Base-by-base conservation (phyloP, 2,329 filamentous ascomycete genomes). In the Arachnomyces sp. region DNA sequence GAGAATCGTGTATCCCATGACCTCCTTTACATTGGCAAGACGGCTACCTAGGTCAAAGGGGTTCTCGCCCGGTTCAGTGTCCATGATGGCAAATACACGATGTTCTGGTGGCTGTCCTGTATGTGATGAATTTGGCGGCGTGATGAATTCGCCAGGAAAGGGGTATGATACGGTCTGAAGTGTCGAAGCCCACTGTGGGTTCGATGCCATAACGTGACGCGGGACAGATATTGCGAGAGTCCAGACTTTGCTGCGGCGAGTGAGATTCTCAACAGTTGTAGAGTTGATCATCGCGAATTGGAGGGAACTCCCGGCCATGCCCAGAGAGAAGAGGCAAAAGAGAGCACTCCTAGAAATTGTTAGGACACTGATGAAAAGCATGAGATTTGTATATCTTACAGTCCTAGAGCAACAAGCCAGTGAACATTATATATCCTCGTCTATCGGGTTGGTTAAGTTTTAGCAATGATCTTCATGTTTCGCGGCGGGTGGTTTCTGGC, bases 201-300 rank as follows among this genome's bases (percentile, higher is more conserved):
- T 65, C 1, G 66, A 30, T 57, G 50, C 62, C 13, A 56, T 50
- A 31, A 53, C 48, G 34, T 57, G 53, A 4, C 64, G 65, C 13
- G 80, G 81, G 13, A 90, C 72, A 16, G 80, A 74, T 4, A 95
- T 76, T 1, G 90, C 89, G 25, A 96, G 67, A 38, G 80, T 78
- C 63, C 84, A 82, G 4, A 79, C 75, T 44, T 76, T 79, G 13
- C 66, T 72, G 45, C 70, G 74, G 41, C 71, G 69, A 48, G 71
- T 74, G 17, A 94, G 69, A 43, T 81, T 77, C 57, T 98, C 92
- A 43, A 98, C 82, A 13, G 87, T 93, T 1, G 89, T 94, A 34
- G 80, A 72, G 55, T 95, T 95, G 39, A 74, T 66, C 34, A 83
- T 63, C 30, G 82, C 74, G 52, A 87, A 81, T 47, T 82, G 77